Conservation (phyloP, 345 rosid genomes). For the Camelina hispida region DNA sequence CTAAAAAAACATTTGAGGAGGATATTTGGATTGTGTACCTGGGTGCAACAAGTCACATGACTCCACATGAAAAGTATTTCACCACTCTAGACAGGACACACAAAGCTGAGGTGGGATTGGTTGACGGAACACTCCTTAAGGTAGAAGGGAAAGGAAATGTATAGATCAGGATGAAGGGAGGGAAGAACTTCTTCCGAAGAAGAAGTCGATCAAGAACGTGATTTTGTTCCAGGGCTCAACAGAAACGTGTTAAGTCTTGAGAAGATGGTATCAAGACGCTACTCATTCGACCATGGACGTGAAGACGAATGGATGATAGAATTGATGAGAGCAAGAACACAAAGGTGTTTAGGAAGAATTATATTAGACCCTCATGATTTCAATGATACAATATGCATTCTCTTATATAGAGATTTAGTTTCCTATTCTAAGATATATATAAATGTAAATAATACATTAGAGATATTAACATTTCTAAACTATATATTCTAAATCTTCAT, state of each 20-base stretch:
- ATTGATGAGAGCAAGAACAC: no score
- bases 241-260: slow-evolving; percentile 13
- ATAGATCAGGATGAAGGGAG: slow-evolving; percentile 15
- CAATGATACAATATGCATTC: no score
- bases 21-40: background rate
- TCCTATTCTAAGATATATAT: no score
- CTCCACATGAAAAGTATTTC: slow-evolving; percentile 16
- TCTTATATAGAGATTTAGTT: no score
- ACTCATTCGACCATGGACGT: background rate
- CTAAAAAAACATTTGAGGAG: slow-evolving; percentile 18
- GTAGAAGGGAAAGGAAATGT: slow-evolving; percentile 21
- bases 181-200: no score
- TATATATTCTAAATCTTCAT: no score
- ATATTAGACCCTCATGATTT: no score
- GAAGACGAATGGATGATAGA: background rate
- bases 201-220: slow-evolving; percentile 12
- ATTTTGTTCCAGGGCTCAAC: slow-evolving; percentile 13
- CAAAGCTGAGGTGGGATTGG: slow-evolving; percentile 5
- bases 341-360: no score
- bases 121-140: background rate
- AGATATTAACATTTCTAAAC: no score
- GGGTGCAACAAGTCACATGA: background rate
- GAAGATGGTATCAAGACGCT: slow-evolving; percentile 3
- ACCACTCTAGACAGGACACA: background rate
- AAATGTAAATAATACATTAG: no score